Conservation (phyloP, 1,139 yeast species). For the Blastobotrys malaysiensis region DNA sequence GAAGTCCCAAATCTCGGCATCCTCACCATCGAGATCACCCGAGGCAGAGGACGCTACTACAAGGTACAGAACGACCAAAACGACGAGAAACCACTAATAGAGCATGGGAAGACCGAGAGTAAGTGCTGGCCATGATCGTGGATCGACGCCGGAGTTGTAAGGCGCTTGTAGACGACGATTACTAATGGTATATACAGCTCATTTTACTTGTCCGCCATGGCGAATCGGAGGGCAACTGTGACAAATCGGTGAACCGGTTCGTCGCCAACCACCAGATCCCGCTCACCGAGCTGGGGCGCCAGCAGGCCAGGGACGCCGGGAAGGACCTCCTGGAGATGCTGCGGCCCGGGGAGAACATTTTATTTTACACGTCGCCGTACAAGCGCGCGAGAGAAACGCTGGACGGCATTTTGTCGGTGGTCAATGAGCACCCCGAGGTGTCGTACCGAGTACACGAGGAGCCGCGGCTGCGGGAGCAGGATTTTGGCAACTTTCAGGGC, state of each 20-base stretch:
- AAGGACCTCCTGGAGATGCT: conserved; percentile 48
- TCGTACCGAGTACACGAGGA: conserved; percentile 64
- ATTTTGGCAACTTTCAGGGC: conserved; percentile 83
- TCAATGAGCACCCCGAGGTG: conserved; percentile 40
- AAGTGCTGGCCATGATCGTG: conserved; percentile 28
- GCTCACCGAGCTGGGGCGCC: conserved; percentile 61
- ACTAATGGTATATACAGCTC: conserved; percentile 37
- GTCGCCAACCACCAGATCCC: conserved; percentile 76
- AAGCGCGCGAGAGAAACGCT: conserved; percentile 76
- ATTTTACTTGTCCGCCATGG: conserved; percentile 84
- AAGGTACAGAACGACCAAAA: no score
- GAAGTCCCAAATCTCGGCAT: no score
- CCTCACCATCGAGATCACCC: no score
- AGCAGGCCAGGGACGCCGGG: conserved; percentile 63
- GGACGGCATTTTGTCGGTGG: conserved; percentile 56
- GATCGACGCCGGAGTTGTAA: neutral
- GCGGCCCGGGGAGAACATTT: conserved; percentile 44
- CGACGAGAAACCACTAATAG: neutral
- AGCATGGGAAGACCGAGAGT: conserved; percentile 58
- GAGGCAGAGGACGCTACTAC: no score
- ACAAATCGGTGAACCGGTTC: conserved; percentile 67
- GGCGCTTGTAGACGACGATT: neutral
- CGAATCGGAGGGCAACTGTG: conserved; percentile 83
- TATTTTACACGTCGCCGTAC: conserved; percentile 82
- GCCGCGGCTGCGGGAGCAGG: conserved; percentile 89